phyloP scores from a whole-genome alignment of 139 green algal genomes.

The Asterochloris erici region DNA sequence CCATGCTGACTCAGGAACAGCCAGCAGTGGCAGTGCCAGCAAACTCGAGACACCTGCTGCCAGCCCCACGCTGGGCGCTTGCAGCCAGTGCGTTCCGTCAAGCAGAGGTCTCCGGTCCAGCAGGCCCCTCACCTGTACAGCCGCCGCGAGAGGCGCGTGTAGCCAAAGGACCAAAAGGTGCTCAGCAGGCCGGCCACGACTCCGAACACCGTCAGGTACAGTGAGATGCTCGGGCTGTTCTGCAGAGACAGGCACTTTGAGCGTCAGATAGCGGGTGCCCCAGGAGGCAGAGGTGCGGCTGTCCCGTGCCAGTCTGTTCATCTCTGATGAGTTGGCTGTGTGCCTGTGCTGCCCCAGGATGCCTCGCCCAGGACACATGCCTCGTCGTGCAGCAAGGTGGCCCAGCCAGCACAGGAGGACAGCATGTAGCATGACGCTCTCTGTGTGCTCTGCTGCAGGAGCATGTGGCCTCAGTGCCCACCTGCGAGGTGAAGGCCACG shows the following conservation, averaged over 20 bases:
- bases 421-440: conserved; percentile 2
- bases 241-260: conserved; percentile 28
- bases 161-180: conserved; percentile 89
- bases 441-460: no score
- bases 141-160: conserved; percentile 64
- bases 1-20: no score
- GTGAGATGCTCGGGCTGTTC: conserved; percentile 67
- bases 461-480: conserved; percentile 19
- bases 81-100: no score
- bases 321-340: no score
- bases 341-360: no score
- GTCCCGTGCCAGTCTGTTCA: background rate
- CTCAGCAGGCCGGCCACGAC: conserved; percentile 88
- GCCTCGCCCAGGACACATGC: no score
- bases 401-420: background rate
- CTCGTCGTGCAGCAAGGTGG: background rate
- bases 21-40: no score
- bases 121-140: conserved; percentile 33
- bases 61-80: no score
- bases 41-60: no score
- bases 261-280: background rate
- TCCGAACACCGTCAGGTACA: conserved; percentile 92
- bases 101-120: background rate
- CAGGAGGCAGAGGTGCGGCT: background rate
- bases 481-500: conserved; percentile 85